Evolutionary conservation across 208 protist species (phyloP).

Genomic region (Leptomonas pyrrhocoris): DNA sequence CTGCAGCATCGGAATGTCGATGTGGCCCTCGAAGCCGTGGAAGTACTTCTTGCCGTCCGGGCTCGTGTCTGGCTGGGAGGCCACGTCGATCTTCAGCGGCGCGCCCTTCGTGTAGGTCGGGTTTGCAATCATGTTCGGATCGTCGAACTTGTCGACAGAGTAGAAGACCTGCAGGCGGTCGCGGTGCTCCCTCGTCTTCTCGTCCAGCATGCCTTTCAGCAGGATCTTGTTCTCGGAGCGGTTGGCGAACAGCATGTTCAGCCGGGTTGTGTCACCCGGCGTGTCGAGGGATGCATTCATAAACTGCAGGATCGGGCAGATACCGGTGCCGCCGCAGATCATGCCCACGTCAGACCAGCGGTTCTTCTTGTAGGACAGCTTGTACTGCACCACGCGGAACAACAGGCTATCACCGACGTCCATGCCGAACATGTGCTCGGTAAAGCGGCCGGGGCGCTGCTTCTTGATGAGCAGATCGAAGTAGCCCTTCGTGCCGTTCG

Average conservation of each 20-base stretch:
- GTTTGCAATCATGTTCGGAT: conserved; percentile 49
- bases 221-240: conserved; percentile 93
- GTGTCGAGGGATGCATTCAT: conserved; percentile 84
- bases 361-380: conserved; percentile 84
- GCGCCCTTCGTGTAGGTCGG: conserved; percentile 40
- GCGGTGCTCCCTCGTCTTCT: conserved; percentile 53
- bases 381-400: conserved; percentile 83
- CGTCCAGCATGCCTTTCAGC: conserved; percentile 88
- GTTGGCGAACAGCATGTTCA: conserved; percentile 91
- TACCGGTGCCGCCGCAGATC: conserved; percentile 91
- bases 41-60: conserved; percentile 68
- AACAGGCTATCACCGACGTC: conserved; percentile 80
- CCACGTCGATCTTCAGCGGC: conserved; percentile 41
- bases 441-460: conserved; percentile 80
- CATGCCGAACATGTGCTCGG: conserved; percentile 85
- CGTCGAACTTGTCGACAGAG: conserved; percentile 80
- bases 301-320: conserved; percentile 94
- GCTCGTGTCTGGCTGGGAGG: conserved; percentile 37
- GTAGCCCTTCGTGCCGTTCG: conserved; percentile 86
- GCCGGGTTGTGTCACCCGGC: conserved; percentile 80
- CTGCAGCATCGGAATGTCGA: conserved; percentile 69
- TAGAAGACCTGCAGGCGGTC: conserved; percentile 90
- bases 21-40: conserved; percentile 81
- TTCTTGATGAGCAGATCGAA: conserved; percentile 91
- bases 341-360: conserved; percentile 82